These are phyloP conservation scores for Sclerotinia trifoliorum DNA, from an alignment of 2,329 filamentous ascomycete genomes.

Conservation along the genomic window DNA sequence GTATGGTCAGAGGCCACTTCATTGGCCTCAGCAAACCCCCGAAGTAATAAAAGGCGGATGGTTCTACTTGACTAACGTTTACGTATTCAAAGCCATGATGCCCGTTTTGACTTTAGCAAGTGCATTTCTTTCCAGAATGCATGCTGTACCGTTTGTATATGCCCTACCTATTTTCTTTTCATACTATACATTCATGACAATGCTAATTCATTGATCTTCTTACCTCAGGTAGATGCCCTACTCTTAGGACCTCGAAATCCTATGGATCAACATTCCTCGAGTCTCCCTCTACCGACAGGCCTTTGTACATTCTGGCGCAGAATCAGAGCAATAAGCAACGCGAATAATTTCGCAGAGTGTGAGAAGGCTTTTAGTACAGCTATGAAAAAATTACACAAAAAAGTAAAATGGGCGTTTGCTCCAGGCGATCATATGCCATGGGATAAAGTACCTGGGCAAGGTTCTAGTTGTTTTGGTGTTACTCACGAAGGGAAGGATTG, in stretches of 20 bases:
- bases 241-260: neutral
- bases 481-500: neutral
- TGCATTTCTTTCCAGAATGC: slow-evolving; percentile 28
- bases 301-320: slow-evolving; percentile 13
- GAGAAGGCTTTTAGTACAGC: neutral
- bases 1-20: neutral
- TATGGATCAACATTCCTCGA: neutral
- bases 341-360: neutral
- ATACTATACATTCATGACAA: neutral
- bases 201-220: neutral
- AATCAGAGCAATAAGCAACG: neutral
- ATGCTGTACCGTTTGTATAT: slow-evolving; percentile 4
- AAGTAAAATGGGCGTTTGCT: neutral
- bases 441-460: neutral
- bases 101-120: slow-evolving; percentile 34
- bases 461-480: neutral
- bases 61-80: slow-evolving; percentile 24
- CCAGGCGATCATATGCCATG: neutral
- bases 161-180: neutral
- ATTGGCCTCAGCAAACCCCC: neutral
- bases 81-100: slow-evolving; percentile 26
- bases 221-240: slow-evolving; percentile 9
- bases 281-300: neutral
- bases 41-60: slow-evolving; percentile 3
- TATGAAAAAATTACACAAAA: neutral